Conservation (phyloP, 1,139 yeast species). For the Kurtzmaniella quercitrusa region DNA sequence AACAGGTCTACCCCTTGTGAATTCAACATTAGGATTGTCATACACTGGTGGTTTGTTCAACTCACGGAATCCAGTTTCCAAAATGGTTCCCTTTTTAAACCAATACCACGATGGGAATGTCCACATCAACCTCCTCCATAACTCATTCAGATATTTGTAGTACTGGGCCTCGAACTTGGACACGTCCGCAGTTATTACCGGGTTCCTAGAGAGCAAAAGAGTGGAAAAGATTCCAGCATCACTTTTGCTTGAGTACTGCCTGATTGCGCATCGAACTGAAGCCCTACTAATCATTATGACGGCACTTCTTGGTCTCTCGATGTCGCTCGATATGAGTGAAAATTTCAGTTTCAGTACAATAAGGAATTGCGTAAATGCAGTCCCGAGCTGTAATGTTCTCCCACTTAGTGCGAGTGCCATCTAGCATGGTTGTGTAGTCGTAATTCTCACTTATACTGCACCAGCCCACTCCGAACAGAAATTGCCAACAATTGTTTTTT, state of each 20-base stretch:
- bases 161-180: constrained; percentile 71
- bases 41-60: constrained; percentile 75
- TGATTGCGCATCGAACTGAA: not conserved
- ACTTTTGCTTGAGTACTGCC: constrained; percentile 6
- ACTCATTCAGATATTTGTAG: constrained; percentile 78
- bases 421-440: no score
- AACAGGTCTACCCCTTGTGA: constrained; percentile 81
- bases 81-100: constrained; percentile 83
- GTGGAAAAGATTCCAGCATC: constrained; percentile 27
- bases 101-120: constrained; percentile 94
- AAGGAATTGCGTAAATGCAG: not conserved
- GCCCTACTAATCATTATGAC: constrained; percentile 5
- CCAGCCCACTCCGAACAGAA: not conserved
- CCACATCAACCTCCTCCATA: constrained; percentile 93
- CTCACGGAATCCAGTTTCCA: constrained; percentile 76
- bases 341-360: constrained; percentile 1
- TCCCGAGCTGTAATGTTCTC: not conserved
- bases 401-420: not conserved
- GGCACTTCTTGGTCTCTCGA: not conserved
- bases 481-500: not conserved
- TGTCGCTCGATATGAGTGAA: not conserved
- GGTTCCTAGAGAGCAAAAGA: constrained; percentile 72
- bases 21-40: constrained; percentile 71
- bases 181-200: constrained; percentile 76
- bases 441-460: not conserved